Percentiles rank a stretch among this genome's conserved stretches.
phyloP scores from a whole-genome alignment of 768 basidiomycete species.

The Floccularia luteovirens region DNA sequence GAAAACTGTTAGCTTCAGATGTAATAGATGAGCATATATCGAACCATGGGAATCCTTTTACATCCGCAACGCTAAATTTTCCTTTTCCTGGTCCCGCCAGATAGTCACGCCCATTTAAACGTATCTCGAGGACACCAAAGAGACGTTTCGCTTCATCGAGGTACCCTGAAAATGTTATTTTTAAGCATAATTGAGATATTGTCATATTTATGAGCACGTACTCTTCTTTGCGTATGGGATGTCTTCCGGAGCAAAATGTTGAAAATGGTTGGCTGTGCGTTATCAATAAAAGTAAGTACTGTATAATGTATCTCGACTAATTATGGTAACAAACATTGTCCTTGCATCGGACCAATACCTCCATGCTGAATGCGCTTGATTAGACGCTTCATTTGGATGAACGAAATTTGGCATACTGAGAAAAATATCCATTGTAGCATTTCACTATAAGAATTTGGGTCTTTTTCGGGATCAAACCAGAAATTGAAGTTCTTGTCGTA shows the following conservation, averaged over 20 bases:
- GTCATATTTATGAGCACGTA: constrained; percentile 15
- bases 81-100: constrained; percentile 72
- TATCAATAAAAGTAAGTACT: not conserved
- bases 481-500: constrained; percentile 76
- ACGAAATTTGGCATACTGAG: constrained; percentile 32
- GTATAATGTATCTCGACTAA: not conserved
- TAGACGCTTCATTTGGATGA: not conserved
- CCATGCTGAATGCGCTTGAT: constrained; percentile 45
- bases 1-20: not conserved
- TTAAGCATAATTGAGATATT: not conserved
- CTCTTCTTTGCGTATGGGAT: constrained; percentile 64
- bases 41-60: constrained; percentile 55
- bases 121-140: constrained; percentile 76
- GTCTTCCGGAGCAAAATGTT: constrained; percentile 52
- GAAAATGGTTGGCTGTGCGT: constrained; percentile 60
- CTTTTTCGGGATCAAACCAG: constrained; percentile 44
- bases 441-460: constrained; percentile 60
- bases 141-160: constrained; percentile 75
- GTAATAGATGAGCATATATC: not conserved
- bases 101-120: constrained; percentile 68
- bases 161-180: constrained; percentile 40
- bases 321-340: constrained; percentile 32
- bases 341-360: constrained; percentile 85
- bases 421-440: constrained; percentile 87
- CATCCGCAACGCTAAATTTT: constrained; percentile 63